These are phyloP conservation scores for Cercospora sesami DNA, from an alignment of 2,329 filamentous ascomycete species.

Conservation along the genomic window DNA sequence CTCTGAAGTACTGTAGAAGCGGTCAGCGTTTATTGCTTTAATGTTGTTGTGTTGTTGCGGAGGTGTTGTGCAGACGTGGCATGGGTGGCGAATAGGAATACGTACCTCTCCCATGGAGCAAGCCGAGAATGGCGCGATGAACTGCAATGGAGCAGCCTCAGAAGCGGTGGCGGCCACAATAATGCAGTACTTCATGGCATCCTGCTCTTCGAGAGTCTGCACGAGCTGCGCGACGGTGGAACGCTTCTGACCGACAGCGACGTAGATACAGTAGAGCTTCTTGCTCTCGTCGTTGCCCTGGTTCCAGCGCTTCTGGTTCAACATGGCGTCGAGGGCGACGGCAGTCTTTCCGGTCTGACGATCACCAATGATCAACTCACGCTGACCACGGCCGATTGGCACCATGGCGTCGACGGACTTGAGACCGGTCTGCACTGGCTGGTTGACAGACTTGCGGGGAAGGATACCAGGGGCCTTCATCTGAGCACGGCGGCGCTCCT, in stretches of 20 bases:
- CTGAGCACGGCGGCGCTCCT: constrained; percentile 91
- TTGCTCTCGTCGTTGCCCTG: constrained; percentile 78
- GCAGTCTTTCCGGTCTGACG: constrained; percentile 99
- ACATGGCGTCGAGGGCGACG: constrained; percentile 94
- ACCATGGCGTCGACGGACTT: constrained; percentile 99
- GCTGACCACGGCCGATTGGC: constrained; percentile 98
- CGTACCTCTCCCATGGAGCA: constrained; percentile 36
- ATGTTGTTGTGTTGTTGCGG: background rate
- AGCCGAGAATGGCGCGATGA: constrained; percentile 75
- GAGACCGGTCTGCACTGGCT: constrained; percentile 98
- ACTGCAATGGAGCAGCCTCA: constrained; percentile 66
- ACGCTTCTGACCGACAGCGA: constrained; percentile 98
- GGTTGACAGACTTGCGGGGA: constrained; percentile 92
- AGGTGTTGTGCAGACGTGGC: background rate
- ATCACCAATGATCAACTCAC: constrained; percentile 99
- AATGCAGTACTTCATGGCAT: constrained; percentile 97
- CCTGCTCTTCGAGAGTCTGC: constrained; percentile 99
- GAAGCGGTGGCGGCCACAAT: constrained; percentile 95
- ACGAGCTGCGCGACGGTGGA: constrained; percentile 99
- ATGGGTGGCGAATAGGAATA: background rate
- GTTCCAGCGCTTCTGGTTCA: constrained; percentile 99
- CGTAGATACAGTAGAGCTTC: constrained; percentile 99
- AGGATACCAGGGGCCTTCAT: constrained; percentile 99
- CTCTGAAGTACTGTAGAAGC: background rate
- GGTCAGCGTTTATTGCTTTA: background rate